These are phyloP conservation scores for Brassica carinata DNA, from an alignment of 345 rosid species.

Conservation along the genomic window DNA sequence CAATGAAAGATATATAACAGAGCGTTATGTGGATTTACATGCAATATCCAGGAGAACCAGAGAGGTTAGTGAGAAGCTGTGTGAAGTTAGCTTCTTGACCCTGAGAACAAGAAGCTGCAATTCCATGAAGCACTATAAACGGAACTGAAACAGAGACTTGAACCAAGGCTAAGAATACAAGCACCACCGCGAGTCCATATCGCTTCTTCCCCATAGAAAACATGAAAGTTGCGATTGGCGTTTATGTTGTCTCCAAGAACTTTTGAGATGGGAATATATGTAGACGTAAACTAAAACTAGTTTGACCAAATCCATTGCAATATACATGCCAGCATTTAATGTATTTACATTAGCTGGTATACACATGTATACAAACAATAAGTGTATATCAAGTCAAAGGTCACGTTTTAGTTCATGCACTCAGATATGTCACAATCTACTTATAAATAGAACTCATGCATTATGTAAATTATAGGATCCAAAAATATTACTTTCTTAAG, in stretches of 20 bases:
- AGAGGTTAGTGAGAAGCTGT: constrained; percentile 51
- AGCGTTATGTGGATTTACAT: constrained; percentile 48
- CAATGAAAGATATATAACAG: background rate
- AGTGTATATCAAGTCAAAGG: background rate
- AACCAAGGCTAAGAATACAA: constrained; percentile 29
- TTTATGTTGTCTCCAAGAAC: constrained; percentile 21
- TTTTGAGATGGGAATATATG: constrained; percentile 27
- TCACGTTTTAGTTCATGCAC: background rate
- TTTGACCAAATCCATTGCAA: background rate
- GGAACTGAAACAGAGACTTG: constrained; percentile 59
- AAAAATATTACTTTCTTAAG: background rate
- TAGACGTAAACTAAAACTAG: background rate
- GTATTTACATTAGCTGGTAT: background rate
- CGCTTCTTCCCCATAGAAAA: constrained; percentile 15
- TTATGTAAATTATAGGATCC: background rate
- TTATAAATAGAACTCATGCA: background rate
- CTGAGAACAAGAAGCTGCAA: constrained; percentile 59
- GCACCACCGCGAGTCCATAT: constrained; percentile 21
- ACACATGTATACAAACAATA: background rate
- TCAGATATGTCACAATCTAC: background rate
- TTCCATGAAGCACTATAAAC: constrained; percentile 76
- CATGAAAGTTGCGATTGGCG: constrained; percentile 10
- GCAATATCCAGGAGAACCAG: constrained; percentile 84
- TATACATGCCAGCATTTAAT: background rate
- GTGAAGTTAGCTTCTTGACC: constrained; percentile 67